These are phyloP conservation scores for Blastomyces emzantsi DNA, from an alignment of 2,329 filamentous ascomycete species.

Conservation along the genomic window DNA sequence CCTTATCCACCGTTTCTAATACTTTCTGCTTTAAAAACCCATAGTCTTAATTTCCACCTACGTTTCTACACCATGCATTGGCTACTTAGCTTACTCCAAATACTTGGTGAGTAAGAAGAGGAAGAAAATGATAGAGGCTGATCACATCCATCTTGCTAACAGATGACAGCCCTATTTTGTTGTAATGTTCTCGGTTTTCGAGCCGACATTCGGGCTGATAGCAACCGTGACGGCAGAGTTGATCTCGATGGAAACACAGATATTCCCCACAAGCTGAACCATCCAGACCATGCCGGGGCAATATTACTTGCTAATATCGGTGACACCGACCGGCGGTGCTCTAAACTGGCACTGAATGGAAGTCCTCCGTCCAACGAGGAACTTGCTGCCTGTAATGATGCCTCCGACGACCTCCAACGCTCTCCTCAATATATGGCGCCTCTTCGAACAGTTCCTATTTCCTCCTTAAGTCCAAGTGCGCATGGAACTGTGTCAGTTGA, in stretches of 20 bases:
- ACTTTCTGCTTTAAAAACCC: not conserved
- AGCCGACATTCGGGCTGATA: slow-evolving; percentile 29
- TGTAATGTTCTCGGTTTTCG: not conserved
- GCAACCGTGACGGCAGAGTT: slow-evolving; percentile 31
- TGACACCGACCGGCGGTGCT: slow-evolving; percentile 27
- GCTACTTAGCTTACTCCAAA: not conserved
- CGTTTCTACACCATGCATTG: not conserved
- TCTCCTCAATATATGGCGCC: slow-evolving; percentile 27
- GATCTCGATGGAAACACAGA: slow-evolving; percentile 21
- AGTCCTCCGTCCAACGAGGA: slow-evolving; percentile 19
- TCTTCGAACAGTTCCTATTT: slow-evolving; percentile 26
- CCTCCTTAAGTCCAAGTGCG: slow-evolving; percentile 11
- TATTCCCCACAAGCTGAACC: slow-evolving; percentile 18
- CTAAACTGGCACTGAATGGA: slow-evolving; percentile 13
- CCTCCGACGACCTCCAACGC: slow-evolving; percentile 27
- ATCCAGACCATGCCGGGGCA: slow-evolving; percentile 23
- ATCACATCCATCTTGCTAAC: not conserved
- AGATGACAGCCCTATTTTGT: not conserved
- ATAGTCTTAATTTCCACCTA: not conserved
- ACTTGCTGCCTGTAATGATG: slow-evolving; percentile 30
- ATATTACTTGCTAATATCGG: slow-evolving; percentile 33
- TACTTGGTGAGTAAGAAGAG: not conserved
- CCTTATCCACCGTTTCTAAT: not conserved
- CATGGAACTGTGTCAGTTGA: slow-evolving; percentile 9
- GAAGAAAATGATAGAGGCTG: not conserved